Base-by-base conservation (phyloP, 2,329 filamentous ascomycete species). In the Apiospora arundinis region DNA sequence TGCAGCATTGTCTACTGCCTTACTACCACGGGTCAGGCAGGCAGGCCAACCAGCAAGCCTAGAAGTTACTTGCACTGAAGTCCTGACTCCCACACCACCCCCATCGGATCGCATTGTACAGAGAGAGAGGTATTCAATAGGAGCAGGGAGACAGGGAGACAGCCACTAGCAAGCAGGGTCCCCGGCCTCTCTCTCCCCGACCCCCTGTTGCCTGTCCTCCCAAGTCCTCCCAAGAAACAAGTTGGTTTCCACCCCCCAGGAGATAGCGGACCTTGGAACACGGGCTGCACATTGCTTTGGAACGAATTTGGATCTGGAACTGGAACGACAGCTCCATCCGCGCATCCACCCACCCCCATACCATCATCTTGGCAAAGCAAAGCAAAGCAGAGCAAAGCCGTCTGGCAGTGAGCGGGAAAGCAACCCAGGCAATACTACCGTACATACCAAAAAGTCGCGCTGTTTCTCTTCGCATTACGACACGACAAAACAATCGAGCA, bases 401-500 rank as follows among this genome's bases (percentile, higher is more conserved):
- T 28, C 25, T n/a, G n/a, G n/a, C 25, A 25, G 32, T 18, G 48
- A 25, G 32, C 48, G n/a, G 12, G n/a, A 52, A 56, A 32, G 11
- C 23, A 25, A 23, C 25, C n/a, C 23, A 60, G 42, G 25, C 52
- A 60, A 60, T 60, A 60, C 52, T 60, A 60, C 49, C 32, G 6
- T n/a, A n/a, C n/a, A 45, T 45, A 45, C 52, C 28, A 63, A 60
- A 52, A 60, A 63, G 56, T 63, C 56, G 56, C 56, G 56, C 56
- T 8, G 52, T 28, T 28, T 37, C 28, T 37, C 28, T 21, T 32
- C 25, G 16, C n/a, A 63, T 63, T 63, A 60, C 56, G 68, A 63
- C 40, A 45, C 68, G 52, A 68, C 60, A 70, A 70, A 72, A 72
- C 71, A 72, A 72, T 60, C 71, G 63, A 70, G 71, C 68, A 70